Base-by-base conservation (phyloP, 1,284 basidiomycete genomes). In the Sporisorium iseilematis-ciliati region DNA sequence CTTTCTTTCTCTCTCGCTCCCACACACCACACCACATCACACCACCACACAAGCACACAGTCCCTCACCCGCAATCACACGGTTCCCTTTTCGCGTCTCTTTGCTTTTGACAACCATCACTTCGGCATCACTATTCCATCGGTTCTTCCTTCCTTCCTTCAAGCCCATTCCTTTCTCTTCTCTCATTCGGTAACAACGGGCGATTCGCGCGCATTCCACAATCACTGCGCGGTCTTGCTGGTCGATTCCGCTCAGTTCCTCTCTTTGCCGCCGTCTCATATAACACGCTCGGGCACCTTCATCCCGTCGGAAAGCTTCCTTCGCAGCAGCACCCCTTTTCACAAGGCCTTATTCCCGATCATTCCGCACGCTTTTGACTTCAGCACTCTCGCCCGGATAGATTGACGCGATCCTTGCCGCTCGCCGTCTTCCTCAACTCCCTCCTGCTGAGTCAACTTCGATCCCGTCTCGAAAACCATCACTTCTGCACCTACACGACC, bases 181-280 rank as follows among this genome's bases (percentile, higher is more conserved):
- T 25, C 45, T 14, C 25, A 46, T 26, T 35, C 33, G 33, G 33
- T 11, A 14, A 38, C 35, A 38, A 38, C 35, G 35, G 14, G 35
- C 35, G 35, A 38, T 38, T 38, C 35, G 35, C 35, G 35, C 46
- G 29, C 46, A 48, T n/a, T 26, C 46, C 4, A 25, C 21, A 21
- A 20, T 23, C 5, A 45, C 31, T 21, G 60, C 54, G 54, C 55
- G 50, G 62, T 43, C 26, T 53, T 49, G 62, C 62, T 51, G 62
- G 62, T n/a, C 62, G 50, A 54, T 50, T 12, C 55, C 52, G 61
- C 49, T 33, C 49, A 21, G 29, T 57, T 48, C 38, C 21, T 10
- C 16, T 26, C 38, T 50, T 42, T 18, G 16, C 40, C 26, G 41
- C 20, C 16, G 20, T 25, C 42, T 33, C 20, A 25, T 31, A 8